Evolutionary conservation across 768 basidiomycete genomes (phyloP).

Genomic region (Boletus reticuloceps): DNA sequence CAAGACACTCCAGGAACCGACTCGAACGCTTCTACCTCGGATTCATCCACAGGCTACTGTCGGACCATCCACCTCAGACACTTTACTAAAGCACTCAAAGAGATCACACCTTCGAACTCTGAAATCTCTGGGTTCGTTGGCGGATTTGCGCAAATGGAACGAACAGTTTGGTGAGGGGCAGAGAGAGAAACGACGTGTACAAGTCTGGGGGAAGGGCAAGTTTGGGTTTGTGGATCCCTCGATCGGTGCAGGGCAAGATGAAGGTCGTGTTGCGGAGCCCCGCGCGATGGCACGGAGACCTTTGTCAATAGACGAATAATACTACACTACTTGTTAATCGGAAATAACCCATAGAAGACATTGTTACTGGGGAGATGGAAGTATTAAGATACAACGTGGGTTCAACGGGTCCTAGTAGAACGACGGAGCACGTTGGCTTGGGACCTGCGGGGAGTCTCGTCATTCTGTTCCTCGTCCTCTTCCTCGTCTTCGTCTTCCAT

Average conservation of each 20-base stretch:
- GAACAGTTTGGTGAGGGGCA: constrained; percentile 91
- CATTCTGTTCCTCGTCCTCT: constrained; percentile 29
- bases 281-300: constrained; percentile 11
- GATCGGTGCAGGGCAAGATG: constrained; percentile 32
- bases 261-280: constrained; percentile 41
- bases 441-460: constrained; percentile 18
- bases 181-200: constrained; percentile 59
- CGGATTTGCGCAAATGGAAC: constrained; percentile 84
- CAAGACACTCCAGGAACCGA: background rate
- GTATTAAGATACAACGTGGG: no score
- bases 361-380: background rate
- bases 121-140: constrained; percentile 74
- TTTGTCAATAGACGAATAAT: constrained; percentile 26
- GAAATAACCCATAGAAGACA: constrained; percentile 7
- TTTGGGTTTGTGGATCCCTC: constrained; percentile 77
- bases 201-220: constrained; percentile 82
- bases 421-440: constrained; percentile 21
- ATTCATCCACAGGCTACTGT: constrained; percentile 8
- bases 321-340: constrained; percentile 20
- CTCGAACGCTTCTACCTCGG: constrained; percentile 7
- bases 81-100: constrained; percentile 80
- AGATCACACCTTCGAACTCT: constrained; percentile 88
- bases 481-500: constrained; percentile 49
- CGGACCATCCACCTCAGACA: constrained; percentile 57
- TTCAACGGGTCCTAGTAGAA: constrained; percentile 17